Evolutionary conservation across 1,284 basidiomycete genomes (phyloP).

Genomic region (Ustilago trichophora): DNA sequence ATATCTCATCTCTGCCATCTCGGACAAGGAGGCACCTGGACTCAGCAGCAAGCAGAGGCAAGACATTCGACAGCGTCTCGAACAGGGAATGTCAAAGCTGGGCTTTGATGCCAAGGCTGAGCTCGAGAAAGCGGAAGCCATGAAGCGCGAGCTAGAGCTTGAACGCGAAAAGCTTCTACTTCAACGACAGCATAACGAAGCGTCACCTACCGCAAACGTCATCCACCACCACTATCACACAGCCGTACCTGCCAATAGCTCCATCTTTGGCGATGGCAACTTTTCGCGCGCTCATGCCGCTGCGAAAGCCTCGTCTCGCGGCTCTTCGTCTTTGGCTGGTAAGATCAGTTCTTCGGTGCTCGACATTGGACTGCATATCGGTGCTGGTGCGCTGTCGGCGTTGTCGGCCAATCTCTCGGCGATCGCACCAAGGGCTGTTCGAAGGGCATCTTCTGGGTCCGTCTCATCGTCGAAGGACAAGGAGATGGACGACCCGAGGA

Average conservation of each 20-base stretch:
- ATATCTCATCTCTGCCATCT: slow-evolving; percentile 50
- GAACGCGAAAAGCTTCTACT: slow-evolving; percentile 23
- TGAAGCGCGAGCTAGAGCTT: slow-evolving; percentile 37
- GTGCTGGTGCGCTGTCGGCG: slow-evolving; percentile 37
- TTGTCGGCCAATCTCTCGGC: slow-evolving; percentile 34
- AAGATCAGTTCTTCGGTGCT: slow-evolving; percentile 33
- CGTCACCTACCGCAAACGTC: slow-evolving; percentile 8
- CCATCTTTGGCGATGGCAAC: slow-evolving; percentile 5
- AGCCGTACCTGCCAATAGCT: background rate
- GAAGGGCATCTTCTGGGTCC: background rate
- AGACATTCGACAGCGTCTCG: slow-evolving; percentile 34
- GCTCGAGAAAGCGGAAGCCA: slow-evolving; percentile 20
- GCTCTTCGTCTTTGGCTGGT: slow-evolving; percentile 20
- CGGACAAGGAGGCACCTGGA: slow-evolving; percentile 35
- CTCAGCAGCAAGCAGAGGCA: slow-evolving; percentile 33
- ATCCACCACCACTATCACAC: slow-evolving; percentile 46
- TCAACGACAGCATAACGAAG: slow-evolving; percentile 18
- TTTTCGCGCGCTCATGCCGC: slow-evolving; percentile 39
- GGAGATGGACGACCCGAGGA: slow-evolving; percentile 19
- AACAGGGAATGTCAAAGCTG: slow-evolving; percentile 45
- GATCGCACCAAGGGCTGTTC: slow-evolving; percentile 16
- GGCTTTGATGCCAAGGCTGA: slow-evolving; percentile 42
- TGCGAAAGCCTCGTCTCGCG: slow-evolving; percentile 10
- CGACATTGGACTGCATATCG: slow-evolving; percentile 41
- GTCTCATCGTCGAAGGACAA: background rate